Evolutionary conservation across 2,329 filamentous ascomycete species (phyloP), one percentile per base, ranked within the genome.

Genomic region (Aspergillus felis): DNA sequence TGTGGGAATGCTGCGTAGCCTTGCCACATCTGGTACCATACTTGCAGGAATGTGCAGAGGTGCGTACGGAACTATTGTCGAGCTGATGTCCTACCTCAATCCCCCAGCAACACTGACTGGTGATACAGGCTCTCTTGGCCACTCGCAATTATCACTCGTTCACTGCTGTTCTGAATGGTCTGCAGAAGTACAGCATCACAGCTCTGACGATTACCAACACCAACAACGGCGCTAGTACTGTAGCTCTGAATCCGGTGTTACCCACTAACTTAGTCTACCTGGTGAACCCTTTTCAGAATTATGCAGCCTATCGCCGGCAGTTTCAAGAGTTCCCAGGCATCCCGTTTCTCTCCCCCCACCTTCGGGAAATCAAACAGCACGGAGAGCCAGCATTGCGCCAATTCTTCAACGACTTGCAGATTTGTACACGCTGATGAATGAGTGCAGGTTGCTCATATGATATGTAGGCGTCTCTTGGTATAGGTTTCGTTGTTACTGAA

Each of bases 1-100:
- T 73, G 1, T 75, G 73, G 68, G 74, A 77, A 61, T 76, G 69
- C 56, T 76, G 73, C 53, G 66, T 64, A 1, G 73, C 71, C 10
- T 57, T 75, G 38, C 73, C 73, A 7, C 69, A 75, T 7, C 50
- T 69, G 52, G 60, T 69, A 8, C 55, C 58, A 9, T 70, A 66
- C 55, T 62, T 77, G 8, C 68, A 71, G 59, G 72, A 72, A 42
- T 73, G 73, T 54, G 62, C 69, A 24, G 62, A 73, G 59, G 75
- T 75, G 52, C 64, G 69, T 58, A 1, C n/a, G n/a, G 22, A 17
- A 12, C 44, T 51, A 38, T 24, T 48, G n/a, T 9, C 9, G 22
- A 57, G 35, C 14, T 51, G 7, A n/a, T 27, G 49, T 9, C 20
- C 27, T 61, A 44, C 49, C 28, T 50, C 53, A 42, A 41, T 56